A percentile compares a stretch with the other conserved stretches of the same genome.
These are phyloP conservation scores for Emergomyces pasteurianus DNA, from an alignment of 2,329 filamentous ascomycete genomes.

Conservation along the genomic window DNA sequence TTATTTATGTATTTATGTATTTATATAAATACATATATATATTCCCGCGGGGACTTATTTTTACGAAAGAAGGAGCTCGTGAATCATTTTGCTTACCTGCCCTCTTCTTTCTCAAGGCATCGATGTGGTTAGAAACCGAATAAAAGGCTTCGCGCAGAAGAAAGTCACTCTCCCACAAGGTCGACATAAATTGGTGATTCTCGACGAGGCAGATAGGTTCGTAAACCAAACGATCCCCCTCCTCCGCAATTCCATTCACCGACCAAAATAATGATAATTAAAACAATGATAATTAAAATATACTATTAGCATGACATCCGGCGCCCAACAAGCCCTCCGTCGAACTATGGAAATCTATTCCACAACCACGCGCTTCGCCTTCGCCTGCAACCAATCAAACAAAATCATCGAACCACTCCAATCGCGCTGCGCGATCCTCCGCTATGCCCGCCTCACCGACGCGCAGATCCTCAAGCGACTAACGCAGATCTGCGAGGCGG, in stretches of 20 bases:
- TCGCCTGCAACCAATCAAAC: constrained; percentile 97
- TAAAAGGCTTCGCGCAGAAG: constrained; percentile 98
- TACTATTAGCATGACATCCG: constrained; percentile 88
- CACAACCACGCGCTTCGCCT: constrained; percentile 89
- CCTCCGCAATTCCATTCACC: neutral
- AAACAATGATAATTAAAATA: too few relatives aligned
- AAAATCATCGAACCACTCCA: constrained; percentile 99
- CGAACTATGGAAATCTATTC: constrained; percentile 99
- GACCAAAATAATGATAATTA: too few relatives aligned
- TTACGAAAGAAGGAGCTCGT: too few relatives aligned
- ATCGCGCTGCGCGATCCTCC: constrained; percentile 87
- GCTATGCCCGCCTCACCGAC: constrained; percentile 86
- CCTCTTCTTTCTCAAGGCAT: constrained; percentile 52
- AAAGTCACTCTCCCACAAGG: constrained; percentile 90
- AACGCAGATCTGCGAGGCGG: constrained; percentile 83
- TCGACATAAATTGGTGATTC: constrained; percentile 89
- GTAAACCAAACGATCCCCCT: neutral
- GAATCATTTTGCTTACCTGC: too few relatives aligned
- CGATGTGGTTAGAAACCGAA: constrained; percentile 90
- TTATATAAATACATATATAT: too few relatives aligned
- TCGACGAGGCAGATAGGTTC: constrained; percentile 86
- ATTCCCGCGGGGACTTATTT: too few relatives aligned
- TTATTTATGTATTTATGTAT: too few relatives aligned
- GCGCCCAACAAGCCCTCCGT: constrained; percentile 86
- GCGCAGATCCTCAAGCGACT: constrained; percentile 83